Evolutionary conservation across 768 basidiomycete genomes (phyloP).

Genomic region (Boletus patriciae): DNA sequence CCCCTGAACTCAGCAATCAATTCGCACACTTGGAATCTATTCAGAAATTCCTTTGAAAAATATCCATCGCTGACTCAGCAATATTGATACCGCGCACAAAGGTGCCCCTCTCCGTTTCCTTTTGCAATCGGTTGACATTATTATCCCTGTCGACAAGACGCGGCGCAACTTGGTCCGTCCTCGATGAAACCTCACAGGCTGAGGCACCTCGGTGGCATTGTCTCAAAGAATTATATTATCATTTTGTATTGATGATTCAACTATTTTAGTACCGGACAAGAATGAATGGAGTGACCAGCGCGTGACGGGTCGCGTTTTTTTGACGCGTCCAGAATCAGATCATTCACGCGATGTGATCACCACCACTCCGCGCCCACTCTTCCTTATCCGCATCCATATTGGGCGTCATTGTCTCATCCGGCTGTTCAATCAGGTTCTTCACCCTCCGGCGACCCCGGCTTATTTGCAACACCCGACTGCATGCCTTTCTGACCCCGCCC

Average conservation of each 20-base stretch:
- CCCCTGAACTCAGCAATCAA: constrained; percentile 14
- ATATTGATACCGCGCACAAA: neutral
- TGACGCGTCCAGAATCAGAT: constrained; percentile 24
- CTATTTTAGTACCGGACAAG: constrained; percentile 9
- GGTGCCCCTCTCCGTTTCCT: neutral
- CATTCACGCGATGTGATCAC: constrained; percentile 16
- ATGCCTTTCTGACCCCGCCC: constrained; percentile 22
- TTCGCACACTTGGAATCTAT: constrained; percentile 8
- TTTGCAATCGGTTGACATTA: constrained; percentile 9
- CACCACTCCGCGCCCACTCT: constrained; percentile 8
- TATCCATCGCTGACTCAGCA: neutral
- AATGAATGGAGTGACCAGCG: constrained; percentile 22
- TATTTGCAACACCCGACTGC: constrained; percentile 27
- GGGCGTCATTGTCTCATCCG: constrained; percentile 27
- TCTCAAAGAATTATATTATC: constrained; percentile 14
- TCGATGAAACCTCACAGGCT: constrained; percentile 19
- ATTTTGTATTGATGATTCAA: constrained; percentile 1
- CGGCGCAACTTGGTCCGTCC: neutral
- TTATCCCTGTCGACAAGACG: constrained; percentile 4
- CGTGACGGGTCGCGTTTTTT: constrained; percentile 27
- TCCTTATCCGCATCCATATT: constrained; percentile 22
- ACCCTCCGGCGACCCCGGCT: constrained; percentile 24
- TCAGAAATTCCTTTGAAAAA: neutral
- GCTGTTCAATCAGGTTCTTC: constrained; percentile 16
- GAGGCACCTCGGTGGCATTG: constrained; percentile 17